A percentile compares a stretch with the other conserved stretches of the same genome.
Conservation (phyloP, 2,329 filamentous ascomycete genomes). For the Aplosporella prunicola region DNA sequence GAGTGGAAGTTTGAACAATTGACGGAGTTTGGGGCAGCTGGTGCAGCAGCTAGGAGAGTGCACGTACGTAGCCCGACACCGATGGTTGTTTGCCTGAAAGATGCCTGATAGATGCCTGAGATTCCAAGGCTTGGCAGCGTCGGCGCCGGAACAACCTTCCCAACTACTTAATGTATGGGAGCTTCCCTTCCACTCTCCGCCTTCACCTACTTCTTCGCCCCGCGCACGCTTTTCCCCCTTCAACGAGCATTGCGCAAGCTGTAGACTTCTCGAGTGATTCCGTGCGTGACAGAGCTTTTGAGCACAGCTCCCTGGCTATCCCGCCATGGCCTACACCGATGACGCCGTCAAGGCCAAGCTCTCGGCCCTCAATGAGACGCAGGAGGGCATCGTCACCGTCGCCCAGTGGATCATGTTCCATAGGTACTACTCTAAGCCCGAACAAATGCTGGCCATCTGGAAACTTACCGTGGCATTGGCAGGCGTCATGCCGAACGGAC, state of each 20-base stretch:
- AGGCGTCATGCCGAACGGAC: slow-evolving; percentile 90
- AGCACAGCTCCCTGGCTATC: slow-evolving; percentile 10
- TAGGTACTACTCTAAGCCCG: slow-evolving; percentile 59
- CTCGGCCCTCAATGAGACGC: slow-evolving; percentile 89
- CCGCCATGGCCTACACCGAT: slow-evolving; percentile 81
- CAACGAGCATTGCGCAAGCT: slow-evolving; percentile 2
- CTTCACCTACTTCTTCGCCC: no score
- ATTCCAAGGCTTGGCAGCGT: slow-evolving; percentile 3
- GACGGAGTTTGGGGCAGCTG: slow-evolving; percentile 5
- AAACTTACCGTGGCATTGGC: no score
- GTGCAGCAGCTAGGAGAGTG: no score
- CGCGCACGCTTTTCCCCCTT: not conserved
- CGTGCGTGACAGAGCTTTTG: slow-evolving; percentile 17
- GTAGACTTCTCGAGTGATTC: slow-evolving; percentile 12
- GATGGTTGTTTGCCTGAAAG: no score
- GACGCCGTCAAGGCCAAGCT: slow-evolving; percentile 93
- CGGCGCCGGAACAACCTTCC: not conserved
- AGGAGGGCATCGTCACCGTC: slow-evolving; percentile 92
- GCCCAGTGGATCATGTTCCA: slow-evolving; percentile 99
- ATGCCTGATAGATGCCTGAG: slow-evolving; percentile 1
- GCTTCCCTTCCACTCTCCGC: no score
- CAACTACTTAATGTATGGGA: no score
- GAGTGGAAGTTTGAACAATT: slow-evolving; percentile 1
- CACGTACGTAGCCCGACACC: no score
- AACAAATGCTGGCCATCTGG: no score